Evolutionary conservation across 2,329 filamentous ascomycete genomes (phyloP).

Genomic region (Trichoderma hamatum): DNA sequence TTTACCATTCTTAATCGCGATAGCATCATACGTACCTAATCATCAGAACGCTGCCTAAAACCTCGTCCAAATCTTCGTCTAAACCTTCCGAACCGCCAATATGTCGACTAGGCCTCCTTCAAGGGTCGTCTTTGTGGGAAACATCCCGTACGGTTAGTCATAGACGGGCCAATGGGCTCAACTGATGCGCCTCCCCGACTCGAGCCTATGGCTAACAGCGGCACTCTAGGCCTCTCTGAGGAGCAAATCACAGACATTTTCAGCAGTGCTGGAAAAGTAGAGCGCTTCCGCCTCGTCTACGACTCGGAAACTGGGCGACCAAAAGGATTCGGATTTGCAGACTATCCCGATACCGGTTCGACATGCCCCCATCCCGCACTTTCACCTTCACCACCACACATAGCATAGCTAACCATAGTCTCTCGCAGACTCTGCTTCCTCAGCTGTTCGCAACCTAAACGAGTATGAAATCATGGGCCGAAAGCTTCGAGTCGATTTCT

Average conservation of each 20-base stretch:
- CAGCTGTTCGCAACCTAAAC: slow-evolving; percentile 92
- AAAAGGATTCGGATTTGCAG: slow-evolving; percentile 95
- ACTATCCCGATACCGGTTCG: slow-evolving; percentile 87
- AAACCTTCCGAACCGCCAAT: slow-evolving; percentile 23
- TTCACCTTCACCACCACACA: neutral
- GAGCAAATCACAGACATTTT: slow-evolving; percentile 96
- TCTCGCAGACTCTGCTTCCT: slow-evolving; percentile 72
- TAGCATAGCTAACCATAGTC: slow-evolving; percentile 28
- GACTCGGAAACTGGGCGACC: slow-evolving; percentile 93
- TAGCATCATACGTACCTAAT: neutral
- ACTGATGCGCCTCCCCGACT: neutral
- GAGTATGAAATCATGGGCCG: slow-evolving; percentile 94
- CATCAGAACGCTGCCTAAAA: neutral
- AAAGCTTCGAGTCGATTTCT: slow-evolving; percentile 93
- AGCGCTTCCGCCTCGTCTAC: slow-evolving; percentile 91
- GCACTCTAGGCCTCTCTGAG: slow-evolving; percentile 78
- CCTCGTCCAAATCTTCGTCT: neutral
- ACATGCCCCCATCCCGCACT: neutral
- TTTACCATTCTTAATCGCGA: neutral
- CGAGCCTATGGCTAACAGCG: slow-evolving; percentile 31
- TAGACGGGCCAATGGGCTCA: slow-evolving; percentile 1
- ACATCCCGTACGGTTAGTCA: slow-evolving; percentile 75
- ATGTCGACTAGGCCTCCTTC: slow-evolving; percentile 77
- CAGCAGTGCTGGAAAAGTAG: slow-evolving; percentile 83
- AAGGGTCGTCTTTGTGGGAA: slow-evolving; percentile 81